Evolutionary conservation across 2,329 filamentous ascomycete species (phyloP).

Genomic region (Didymella keratinophila): DNA sequence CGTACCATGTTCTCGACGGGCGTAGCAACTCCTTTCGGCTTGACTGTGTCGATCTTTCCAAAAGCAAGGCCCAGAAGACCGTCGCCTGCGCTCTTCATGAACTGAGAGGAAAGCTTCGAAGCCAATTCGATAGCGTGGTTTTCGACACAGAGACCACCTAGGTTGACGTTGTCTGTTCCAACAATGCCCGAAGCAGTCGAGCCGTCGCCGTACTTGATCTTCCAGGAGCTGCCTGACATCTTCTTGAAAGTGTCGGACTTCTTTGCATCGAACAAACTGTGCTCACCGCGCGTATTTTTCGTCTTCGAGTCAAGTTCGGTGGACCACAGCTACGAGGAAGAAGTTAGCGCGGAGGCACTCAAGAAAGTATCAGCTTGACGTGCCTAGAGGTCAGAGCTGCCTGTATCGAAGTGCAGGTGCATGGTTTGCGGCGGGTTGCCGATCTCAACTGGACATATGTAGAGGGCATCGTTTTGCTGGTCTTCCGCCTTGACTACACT

Average conservation of each 20-base stretch:
- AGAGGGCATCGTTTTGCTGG: constrained; percentile 41
- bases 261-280: constrained; percentile 62
- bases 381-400: constrained; percentile 68
- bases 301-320: constrained; percentile 31
- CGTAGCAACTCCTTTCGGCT: constrained; percentile 58
- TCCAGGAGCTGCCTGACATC: constrained; percentile 61
- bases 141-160: constrained; percentile 65
- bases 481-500: constrained; percentile 57
- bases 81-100: constrained; percentile 61
- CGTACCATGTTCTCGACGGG: constrained; percentile 63
- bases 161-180: constrained; percentile 67
- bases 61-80: constrained; percentile 68
- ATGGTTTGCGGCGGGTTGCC: constrained; percentile 64
- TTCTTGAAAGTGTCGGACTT: constrained; percentile 46
- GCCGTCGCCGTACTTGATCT: constrained; percentile 70
- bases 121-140: constrained; percentile 71
- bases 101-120: constrained; percentile 61
- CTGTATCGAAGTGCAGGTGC: constrained; percentile 75
- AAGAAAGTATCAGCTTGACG: background rate
- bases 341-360: background rate
- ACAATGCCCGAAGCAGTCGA: constrained; percentile 68
- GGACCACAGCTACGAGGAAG: constrained; percentile 29
- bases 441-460: constrained; percentile 64
- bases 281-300: constrained; percentile 59
- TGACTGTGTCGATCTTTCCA: constrained; percentile 64